Percentiles rank a stretch among this genome's conserved stretches.
These are phyloP conservation scores for Dendrobium nobile DNA, from an alignment of 106 monocot genomes.

Conservation along the genomic window DNA sequence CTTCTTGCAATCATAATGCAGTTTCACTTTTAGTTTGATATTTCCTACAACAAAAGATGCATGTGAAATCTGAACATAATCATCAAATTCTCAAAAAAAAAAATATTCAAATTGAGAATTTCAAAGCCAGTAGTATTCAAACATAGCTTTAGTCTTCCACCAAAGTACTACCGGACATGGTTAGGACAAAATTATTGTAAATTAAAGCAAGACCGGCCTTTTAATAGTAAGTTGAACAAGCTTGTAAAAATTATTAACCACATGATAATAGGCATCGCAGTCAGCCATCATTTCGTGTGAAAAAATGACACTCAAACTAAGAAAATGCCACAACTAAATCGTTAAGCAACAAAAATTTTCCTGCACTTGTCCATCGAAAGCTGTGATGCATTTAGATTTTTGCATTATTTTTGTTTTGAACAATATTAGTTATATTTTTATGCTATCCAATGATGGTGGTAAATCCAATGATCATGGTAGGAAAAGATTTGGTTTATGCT, in stretches of 20 bases:
- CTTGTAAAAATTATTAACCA: neutral
- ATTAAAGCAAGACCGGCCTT: neutral
- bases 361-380: too few species aligned
- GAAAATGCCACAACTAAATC: too few species aligned
- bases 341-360: too few species aligned
- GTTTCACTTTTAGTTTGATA: neutral
- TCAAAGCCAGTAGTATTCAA: neutral
- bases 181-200: neutral
- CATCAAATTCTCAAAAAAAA: neutral
- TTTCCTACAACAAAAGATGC: neutral
- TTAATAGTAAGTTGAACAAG: neutral
- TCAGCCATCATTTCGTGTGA: too few species aligned
- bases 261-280: too few species aligned
- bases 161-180: neutral
- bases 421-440: too few species aligned
- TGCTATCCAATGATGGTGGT: too few species aligned
- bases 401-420: too few species aligned
- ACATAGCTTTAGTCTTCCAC: neutral
- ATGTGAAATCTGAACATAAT: neutral
- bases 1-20: neutral
- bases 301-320: too few species aligned
- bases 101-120: neutral
- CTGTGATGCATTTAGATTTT: too few species aligned
- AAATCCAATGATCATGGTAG: too few species aligned
- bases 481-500: too few species aligned